Evolutionary conservation across 257 asterid genomes (phyloP).

Genomic region (Ilex asprella): DNA sequence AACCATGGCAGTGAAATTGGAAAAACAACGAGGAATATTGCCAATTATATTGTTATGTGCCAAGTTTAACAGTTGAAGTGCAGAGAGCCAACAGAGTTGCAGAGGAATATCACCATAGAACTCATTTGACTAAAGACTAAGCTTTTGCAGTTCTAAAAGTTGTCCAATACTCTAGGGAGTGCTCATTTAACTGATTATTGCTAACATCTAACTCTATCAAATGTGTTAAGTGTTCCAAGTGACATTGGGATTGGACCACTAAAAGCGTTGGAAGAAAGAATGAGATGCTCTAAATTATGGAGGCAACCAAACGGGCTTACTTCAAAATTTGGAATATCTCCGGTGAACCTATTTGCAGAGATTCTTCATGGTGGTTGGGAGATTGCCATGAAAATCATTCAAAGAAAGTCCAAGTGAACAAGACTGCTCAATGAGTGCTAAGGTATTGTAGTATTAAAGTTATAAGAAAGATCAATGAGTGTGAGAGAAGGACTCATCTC

Average conservation of each 20-base stretch:
- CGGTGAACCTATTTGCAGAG: constrained; percentile 9
- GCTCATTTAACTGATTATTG: constrained; percentile 10
- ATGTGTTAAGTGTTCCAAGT: constrained; percentile 6
- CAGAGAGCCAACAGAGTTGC: constrained; percentile 16
- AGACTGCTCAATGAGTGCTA: constrained; percentile 9
- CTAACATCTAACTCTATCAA: constrained; percentile 18
- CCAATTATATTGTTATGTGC: constrained; percentile 19
- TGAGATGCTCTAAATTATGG: constrained; percentile 6
- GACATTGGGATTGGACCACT: constrained; percentile 13
- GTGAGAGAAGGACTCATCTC: constrained; percentile 17
- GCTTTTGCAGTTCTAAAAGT: constrained; percentile 3
- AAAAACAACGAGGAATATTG: constrained; percentile 18
- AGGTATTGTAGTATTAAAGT: constrained; percentile 5
- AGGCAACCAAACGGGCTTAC: constrained; percentile 11
- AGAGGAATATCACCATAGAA: constrained; percentile 18
- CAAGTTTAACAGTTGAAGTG: constrained; percentile 30
- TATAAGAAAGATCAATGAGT: constrained; percentile 13
- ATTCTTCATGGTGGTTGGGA: constrained; percentile 8
- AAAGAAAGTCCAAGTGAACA: constrained; percentile 1
- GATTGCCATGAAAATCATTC: constrained; percentile 4
- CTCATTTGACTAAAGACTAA: constrained; percentile 21
- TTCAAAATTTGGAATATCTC: constrained; percentile 5
- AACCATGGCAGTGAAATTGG: constrained; percentile 23
- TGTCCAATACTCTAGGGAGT: constrained; percentile 13
- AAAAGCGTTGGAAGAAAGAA: constrained; percentile 11